Conservation (phyloP, 2,329 filamentous ascomycete species). For the Aureobasidium vineae region DNA sequence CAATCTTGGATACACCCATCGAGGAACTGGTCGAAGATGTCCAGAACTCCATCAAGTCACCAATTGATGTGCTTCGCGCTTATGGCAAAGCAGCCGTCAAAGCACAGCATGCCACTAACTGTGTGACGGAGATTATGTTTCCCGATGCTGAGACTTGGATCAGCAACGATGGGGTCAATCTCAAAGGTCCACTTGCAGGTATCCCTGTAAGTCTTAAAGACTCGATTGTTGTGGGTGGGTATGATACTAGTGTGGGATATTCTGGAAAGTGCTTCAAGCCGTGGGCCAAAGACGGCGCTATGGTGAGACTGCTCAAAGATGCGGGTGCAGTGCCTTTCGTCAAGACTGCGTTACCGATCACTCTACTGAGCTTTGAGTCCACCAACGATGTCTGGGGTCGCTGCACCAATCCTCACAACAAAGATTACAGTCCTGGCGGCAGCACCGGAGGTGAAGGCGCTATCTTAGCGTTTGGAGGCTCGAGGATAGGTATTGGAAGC, state of each 20-base stretch:
- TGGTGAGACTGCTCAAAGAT: conserved; percentile 76
- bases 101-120: conserved; percentile 85
- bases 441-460: conserved; percentile 84
- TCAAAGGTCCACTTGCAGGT: conserved; percentile 79
- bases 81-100: conserved; percentile 84
- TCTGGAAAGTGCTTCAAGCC: conserved; percentile 69
- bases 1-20: conserved; percentile 70
- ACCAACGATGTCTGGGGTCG: conserved; percentile 78
- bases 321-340: conserved; percentile 86
- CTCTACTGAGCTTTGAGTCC: conserved; percentile 81
- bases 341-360: conserved; percentile 88
- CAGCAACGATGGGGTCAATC: conserved; percentile 59
- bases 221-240: conserved; percentile 73
- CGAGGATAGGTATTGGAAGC: conserved; percentile 83
- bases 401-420: conserved; percentile 77
- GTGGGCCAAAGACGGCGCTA: conserved; percentile 63
- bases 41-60: conserved; percentile 63
- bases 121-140: conserved; percentile 82
- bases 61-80: conserved; percentile 72
- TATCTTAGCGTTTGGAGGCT: conserved; percentile 74
- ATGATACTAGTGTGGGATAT: conserved; percentile 80
- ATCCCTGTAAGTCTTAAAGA: conserved; percentile 84
- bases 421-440: conserved; percentile 81
- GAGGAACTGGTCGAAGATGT: conserved; percentile 75
- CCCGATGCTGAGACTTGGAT: conserved; percentile 73